phyloP scores from a whole-genome alignment of 441 rosid genomes.

The Gossypium gossypioides region DNA sequence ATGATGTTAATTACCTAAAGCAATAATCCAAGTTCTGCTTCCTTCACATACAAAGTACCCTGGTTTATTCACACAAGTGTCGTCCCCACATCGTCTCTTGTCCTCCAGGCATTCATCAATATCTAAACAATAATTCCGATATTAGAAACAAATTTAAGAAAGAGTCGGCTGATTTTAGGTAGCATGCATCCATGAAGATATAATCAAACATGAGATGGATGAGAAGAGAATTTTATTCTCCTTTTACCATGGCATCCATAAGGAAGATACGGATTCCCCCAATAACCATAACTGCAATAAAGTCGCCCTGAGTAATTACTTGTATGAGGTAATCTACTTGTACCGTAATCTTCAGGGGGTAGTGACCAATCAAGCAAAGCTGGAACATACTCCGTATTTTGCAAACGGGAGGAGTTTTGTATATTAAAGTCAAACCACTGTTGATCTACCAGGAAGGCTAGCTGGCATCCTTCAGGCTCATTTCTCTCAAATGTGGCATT shows the following conservation, averaged over 20 bases:
- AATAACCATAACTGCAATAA: not conserved
- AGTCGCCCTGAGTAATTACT: not conserved
- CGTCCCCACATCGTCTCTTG: not conserved
- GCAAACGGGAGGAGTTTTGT: not conserved
- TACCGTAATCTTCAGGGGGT: not conserved
- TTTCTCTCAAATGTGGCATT: not conserved
- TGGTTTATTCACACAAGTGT: constrained; percentile 5
- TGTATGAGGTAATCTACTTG: too few relatives aligned
- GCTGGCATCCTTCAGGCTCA: not conserved
- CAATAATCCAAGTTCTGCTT: not conserved
- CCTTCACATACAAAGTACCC: not conserved
- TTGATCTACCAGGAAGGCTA: constrained; percentile 18
- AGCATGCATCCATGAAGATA: not conserved
- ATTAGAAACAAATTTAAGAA: not conserved
- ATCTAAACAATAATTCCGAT: not conserved
- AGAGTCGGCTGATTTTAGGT: not conserved
- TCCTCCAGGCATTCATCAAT: constrained; percentile 13
- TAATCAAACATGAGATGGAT: not conserved
- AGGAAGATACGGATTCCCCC: constrained; percentile 24
- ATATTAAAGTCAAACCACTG: not conserved
- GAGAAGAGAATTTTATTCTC: not conserved
- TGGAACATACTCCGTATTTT: constrained; percentile 1
- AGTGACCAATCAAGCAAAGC: not conserved
- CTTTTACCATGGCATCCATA: constrained; percentile 21
- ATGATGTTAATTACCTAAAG: not conserved